Conservation (phyloP, 257 asterid species). For the Paulownia fortunei region DNA sequence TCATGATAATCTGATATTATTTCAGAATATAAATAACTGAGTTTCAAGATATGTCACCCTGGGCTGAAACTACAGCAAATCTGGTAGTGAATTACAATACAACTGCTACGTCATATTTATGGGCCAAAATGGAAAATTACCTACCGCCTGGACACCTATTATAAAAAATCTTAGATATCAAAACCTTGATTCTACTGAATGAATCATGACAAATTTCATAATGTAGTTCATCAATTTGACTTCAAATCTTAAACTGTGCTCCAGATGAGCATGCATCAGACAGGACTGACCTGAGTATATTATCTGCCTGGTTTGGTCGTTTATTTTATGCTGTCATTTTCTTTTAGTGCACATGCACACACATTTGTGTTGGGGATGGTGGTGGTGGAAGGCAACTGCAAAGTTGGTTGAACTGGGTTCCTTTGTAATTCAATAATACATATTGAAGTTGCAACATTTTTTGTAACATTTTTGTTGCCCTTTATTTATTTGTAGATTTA, state of each 20-base stretch:
- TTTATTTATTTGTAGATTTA: background rate
- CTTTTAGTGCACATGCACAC: background rate
- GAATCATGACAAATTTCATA: background rate
- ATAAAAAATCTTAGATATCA: background rate
- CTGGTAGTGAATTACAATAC: background rate
- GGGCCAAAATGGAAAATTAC: background rate
- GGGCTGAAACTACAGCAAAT: background rate
- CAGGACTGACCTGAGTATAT: background rate
- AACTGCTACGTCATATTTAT: background rate
- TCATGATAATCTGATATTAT: background rate
- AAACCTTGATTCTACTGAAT: background rate
- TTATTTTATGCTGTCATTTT: background rate
- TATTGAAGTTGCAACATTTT: background rate
- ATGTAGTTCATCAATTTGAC: background rate
- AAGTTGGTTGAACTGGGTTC: background rate
- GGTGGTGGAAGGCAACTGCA: background rate
- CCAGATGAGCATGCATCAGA: background rate
- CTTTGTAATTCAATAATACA: background rate
- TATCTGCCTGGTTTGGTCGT: background rate
- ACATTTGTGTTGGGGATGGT: background rate
- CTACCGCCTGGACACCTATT: background rate
- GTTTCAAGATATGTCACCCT: no score
- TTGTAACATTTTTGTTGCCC: background rate
- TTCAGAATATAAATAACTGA: background rate
- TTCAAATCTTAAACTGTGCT: background rate